phyloP scores from a whole-genome alignment of 192 early-diverging fungal species.

The Powellomyces hirtus region DNA sequence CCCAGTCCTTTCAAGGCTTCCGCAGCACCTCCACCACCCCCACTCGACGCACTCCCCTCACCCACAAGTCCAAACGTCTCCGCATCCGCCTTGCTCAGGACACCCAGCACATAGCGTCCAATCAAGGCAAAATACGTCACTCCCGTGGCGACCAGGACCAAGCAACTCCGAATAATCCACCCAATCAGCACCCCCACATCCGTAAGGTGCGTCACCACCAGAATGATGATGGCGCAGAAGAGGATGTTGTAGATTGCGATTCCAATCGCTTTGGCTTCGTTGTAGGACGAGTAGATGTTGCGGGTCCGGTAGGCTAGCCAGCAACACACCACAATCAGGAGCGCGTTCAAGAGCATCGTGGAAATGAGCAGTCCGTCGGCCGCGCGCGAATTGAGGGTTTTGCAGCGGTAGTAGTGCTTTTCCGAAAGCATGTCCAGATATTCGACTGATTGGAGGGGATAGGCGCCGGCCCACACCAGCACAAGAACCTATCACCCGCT shows the following conservation, averaged over 20 bases:
- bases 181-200: neutral
- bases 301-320: slow-evolving; percentile 26
- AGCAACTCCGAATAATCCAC: slow-evolving; percentile 11
- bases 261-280: slow-evolving; percentile 33
- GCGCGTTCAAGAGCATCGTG: slow-evolving; percentile 9
- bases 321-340: slow-evolving; percentile 16
- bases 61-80: no score
- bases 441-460: neutral
- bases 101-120: no score
- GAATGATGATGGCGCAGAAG: slow-evolving; percentile 12
- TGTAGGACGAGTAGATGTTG: slow-evolving; percentile 32
- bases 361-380: neutral
- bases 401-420: slow-evolving; percentile 1
- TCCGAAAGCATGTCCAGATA: neutral
- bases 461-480: slow-evolving; percentile 11
- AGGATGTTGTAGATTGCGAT: slow-evolving; percentile 32
- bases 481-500: neutral
- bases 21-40: neutral
- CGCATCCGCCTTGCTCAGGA: no score
- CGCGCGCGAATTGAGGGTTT: neutral
- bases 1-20: neutral
- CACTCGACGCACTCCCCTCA: no score
- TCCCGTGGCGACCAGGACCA: neutral
- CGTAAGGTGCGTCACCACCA: slow-evolving; percentile 4
- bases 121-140: slow-evolving; percentile 3